Conservation (phyloP, 768 basidiomycete genomes). For the Hortiboletus flavorubellus region DNA sequence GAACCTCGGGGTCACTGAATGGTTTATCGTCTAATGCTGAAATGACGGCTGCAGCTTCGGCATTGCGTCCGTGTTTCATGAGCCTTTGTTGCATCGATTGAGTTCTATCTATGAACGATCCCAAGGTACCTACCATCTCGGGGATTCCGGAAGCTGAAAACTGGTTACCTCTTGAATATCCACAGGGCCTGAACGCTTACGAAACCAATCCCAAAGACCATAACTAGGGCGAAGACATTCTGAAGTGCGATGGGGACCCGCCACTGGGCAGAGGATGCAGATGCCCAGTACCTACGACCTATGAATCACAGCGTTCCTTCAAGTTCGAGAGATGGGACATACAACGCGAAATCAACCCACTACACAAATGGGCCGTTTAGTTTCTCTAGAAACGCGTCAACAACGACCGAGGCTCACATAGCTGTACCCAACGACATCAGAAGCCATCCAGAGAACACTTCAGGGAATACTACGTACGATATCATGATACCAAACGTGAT, state of each 20-base stretch:
- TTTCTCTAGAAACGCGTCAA: neutral
- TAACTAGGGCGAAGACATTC: constrained; percentile 51
- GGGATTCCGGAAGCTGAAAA: constrained; percentile 53
- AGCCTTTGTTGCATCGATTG: constrained; percentile 40
- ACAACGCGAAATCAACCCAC: constrained; percentile 68
- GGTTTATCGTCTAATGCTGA: constrained; percentile 57
- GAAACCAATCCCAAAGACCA: constrained; percentile 44
- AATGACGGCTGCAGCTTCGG: constrained; percentile 58
- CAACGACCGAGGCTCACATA: constrained; percentile 17
- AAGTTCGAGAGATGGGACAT: constrained; percentile 13
- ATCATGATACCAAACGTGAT: constrained; percentile 65
- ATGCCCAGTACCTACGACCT: constrained; percentile 46
- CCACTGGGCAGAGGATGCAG: constrained; percentile 54
- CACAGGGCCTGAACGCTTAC: constrained; percentile 32
- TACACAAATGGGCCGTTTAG: constrained; percentile 19
- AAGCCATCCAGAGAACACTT: neutral
- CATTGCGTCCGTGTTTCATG: constrained; percentile 49
- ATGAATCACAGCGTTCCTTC: neutral
- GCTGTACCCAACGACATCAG: constrained; percentile 7
- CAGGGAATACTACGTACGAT: constrained; percentile 39
- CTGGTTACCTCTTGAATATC: neutral
- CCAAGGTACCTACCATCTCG: constrained; percentile 43
- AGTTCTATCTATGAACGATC: neutral
- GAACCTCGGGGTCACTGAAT: constrained; percentile 43
- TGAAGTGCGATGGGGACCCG: constrained; percentile 61